These are phyloP conservation scores for Phaffia rhodozyma DNA, from an alignment of 1,284 basidiomycete genomes.

Conservation along the genomic window DNA sequence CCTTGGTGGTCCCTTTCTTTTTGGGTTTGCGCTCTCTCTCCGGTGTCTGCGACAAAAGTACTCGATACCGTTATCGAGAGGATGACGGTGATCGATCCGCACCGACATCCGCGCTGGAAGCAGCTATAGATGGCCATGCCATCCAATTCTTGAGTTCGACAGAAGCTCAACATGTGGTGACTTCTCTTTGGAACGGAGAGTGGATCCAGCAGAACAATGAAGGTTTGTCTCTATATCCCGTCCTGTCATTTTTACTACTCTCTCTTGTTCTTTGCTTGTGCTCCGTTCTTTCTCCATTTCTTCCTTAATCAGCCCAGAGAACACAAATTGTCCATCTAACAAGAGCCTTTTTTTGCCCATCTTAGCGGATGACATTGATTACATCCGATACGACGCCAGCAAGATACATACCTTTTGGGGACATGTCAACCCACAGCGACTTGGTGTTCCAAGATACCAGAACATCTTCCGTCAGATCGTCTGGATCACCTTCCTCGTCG, in stretches of 20 bases:
- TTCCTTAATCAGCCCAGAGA: no score
- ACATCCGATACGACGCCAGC: constrained; percentile 31
- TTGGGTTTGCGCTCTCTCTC: neutral
- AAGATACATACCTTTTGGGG: constrained; percentile 47
- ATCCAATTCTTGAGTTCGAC: constrained; percentile 67
- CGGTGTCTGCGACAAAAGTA: constrained; percentile 27
- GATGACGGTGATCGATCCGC: constrained; percentile 64
- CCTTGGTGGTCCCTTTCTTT: neutral
- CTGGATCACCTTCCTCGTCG: constrained; percentile 48
- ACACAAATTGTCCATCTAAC: no score
- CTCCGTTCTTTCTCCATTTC: no score
- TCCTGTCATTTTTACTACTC: no score
- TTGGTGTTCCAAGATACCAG: constrained; percentile 67
- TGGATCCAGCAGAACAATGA: constrained; percentile 48
- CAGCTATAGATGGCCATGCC: constrained; percentile 62
- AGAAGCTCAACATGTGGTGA: constrained; percentile 61
- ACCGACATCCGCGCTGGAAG: constrained; percentile 61
- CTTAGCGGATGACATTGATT: constrained; percentile 34
- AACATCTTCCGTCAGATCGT: constrained; percentile 20
- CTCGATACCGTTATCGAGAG: constrained; percentile 59
- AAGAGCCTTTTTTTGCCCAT: neutral
- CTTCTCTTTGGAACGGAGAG: constrained; percentile 62
- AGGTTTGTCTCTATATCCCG: no score
- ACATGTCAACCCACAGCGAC: constrained; percentile 61
- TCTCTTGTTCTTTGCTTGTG: no score